phyloP scores from a whole-genome alignment of 768 basidiomycete genomes.

The Mrakia gelida region DNA sequence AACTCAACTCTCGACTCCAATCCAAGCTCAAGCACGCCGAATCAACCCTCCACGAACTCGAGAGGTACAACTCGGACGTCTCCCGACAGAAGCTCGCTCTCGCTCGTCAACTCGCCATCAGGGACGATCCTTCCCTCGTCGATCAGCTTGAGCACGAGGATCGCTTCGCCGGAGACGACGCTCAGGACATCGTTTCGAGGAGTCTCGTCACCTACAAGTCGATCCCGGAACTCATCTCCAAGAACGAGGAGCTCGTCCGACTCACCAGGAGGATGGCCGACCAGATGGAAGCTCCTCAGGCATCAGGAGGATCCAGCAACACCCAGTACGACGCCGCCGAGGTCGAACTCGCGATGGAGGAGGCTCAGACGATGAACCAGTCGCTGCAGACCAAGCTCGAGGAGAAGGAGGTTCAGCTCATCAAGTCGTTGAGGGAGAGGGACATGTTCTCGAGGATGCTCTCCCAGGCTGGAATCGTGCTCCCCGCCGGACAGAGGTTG shows the following conservation, averaged over 20 bases:
- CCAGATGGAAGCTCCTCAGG: constrained; percentile 57
- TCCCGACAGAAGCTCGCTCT: constrained; percentile 78
- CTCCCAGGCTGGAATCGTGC: constrained; percentile 48
- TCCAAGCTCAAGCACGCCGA: constrained; percentile 34
- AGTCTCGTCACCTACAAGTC: constrained; percentile 82
- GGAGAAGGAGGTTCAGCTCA: constrained; percentile 68
- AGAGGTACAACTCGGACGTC: constrained; percentile 74
- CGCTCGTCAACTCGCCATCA: constrained; percentile 71
- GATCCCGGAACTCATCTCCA: constrained; percentile 73
- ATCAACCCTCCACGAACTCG: constrained; percentile 51
- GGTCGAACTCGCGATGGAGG: constrained; percentile 61
- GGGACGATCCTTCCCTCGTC: constrained; percentile 76
- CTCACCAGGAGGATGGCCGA: constrained; percentile 75
- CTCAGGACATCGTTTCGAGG: constrained; percentile 68
- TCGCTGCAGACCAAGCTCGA: constrained; percentile 74
- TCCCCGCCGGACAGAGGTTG: constrained; percentile 18
- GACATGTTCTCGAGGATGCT: constrained; percentile 78
- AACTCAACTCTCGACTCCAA: not conserved
- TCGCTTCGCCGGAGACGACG: constrained; percentile 36
- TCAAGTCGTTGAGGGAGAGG: constrained; percentile 79
- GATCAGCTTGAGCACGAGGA: constrained; percentile 47
- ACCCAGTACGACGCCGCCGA: constrained; percentile 48
- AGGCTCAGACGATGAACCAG: constrained; percentile 83
- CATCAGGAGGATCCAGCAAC: constrained; percentile 18
- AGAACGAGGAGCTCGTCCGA: constrained; percentile 82